These are phyloP conservation scores for Fusarium armeniacum DNA, from an alignment of 2,329 filamentous ascomycete genomes.

Conservation along the genomic window DNA sequence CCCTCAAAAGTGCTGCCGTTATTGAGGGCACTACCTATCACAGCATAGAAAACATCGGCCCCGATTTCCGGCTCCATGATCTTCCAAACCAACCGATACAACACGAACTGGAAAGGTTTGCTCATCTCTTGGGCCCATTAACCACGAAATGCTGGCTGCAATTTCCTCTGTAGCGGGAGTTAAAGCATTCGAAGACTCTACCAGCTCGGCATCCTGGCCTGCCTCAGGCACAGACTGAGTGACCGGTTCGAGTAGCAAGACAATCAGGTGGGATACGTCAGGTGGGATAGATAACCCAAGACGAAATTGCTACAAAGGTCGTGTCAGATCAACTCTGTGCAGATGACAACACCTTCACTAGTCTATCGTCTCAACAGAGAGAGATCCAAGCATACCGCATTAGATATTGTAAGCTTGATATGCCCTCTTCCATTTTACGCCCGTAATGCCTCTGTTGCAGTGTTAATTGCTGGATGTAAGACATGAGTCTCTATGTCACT, in stretches of 20 bases:
- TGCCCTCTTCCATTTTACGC: not conserved
- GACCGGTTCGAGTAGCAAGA: not conserved
- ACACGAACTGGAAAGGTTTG: no score
- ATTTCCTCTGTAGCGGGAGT: not conserved
- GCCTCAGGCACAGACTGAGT: not conserved
- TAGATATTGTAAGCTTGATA: not conserved
- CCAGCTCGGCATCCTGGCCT: rapidly evolving
- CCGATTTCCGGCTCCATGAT: no score
- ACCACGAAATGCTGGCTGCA: rapidly evolving
- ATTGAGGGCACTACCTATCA: no score
- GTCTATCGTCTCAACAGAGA: not conserved
- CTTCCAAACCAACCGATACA: no score
- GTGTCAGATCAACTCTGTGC: not conserved
- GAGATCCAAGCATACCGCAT: not conserved
- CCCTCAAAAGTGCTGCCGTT: no score
- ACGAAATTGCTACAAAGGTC: not conserved
- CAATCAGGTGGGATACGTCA: rapidly evolving
- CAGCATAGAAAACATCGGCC: no score
- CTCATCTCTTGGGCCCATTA: rapidly evolving
- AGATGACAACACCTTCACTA: not conserved
- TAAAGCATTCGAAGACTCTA: not conserved
- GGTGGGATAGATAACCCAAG: not conserved
- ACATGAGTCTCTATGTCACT: not conserved
- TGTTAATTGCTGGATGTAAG: not conserved
- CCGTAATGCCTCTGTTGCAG: not conserved